These are phyloP conservation scores for Orychophragmus violaceus DNA, from an alignment of 345 rosid genomes.

Conservation along the genomic window DNA sequence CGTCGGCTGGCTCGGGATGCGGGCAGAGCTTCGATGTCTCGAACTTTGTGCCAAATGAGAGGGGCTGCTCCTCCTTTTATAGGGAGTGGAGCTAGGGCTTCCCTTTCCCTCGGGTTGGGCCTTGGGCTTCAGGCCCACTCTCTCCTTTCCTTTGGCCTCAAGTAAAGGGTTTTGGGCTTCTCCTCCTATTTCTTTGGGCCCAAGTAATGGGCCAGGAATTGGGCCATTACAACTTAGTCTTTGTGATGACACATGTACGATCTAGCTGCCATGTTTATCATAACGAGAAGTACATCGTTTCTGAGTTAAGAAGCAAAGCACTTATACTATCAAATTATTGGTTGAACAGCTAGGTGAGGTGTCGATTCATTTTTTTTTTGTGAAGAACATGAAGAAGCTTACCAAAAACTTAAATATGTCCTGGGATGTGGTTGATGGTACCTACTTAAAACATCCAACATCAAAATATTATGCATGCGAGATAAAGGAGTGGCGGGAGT, in stretches of 20 bases:
- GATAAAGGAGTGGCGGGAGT: constrained; percentile 64
- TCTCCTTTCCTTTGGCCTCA: too few relatives aligned
- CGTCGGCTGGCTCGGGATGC: too few relatives aligned
- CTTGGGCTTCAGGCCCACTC: too few relatives aligned
- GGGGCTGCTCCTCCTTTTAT: too few relatives aligned
- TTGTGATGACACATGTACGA: constrained; percentile 75
- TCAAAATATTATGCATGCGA: constrained; percentile 37
- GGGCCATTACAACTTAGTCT: too few relatives aligned
- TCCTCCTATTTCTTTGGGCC: too few relatives aligned
- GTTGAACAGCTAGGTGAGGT: constrained; percentile 42
- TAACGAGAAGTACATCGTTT: constrained; percentile 50
- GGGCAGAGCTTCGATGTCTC: too few relatives aligned
- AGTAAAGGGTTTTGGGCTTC: too few relatives aligned
- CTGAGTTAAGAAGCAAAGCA: constrained; percentile 59
- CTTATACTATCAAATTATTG: constrained; percentile 68
- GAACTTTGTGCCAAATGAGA: too few relatives aligned
- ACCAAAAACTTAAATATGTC: constrained; percentile 40
- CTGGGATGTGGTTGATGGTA: constrained; percentile 74
- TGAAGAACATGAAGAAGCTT: constrained; percentile 46
- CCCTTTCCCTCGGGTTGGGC: too few relatives aligned
- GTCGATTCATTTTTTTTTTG: constrained; percentile 73
- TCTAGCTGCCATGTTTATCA: constrained; percentile 62
- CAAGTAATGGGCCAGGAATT: too few relatives aligned
- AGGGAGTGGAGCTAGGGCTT: too few relatives aligned
- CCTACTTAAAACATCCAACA: constrained; percentile 70